Conservation (phyloP, 805 yeast species). For the Candida tallmaniae region DNA sequence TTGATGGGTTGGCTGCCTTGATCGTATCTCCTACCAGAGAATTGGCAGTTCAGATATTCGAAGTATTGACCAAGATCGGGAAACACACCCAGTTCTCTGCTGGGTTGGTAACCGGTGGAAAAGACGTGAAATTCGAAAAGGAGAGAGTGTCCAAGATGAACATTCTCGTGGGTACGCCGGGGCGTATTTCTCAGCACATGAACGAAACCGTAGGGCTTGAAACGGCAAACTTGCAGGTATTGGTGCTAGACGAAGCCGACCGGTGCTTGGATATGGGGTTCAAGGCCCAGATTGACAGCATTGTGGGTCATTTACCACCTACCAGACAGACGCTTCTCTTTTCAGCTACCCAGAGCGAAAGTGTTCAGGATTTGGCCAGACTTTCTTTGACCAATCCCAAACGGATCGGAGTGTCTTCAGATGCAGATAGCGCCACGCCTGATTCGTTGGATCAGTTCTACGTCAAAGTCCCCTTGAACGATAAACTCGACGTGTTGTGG, state of each 20-base stretch:
- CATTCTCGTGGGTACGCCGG: slow-evolving; percentile 88
- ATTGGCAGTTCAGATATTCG: slow-evolving; percentile 85
- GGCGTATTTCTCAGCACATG: slow-evolving; percentile 83
- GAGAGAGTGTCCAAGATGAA: slow-evolving; percentile 78
- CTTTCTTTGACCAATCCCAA: slow-evolving; percentile 63
- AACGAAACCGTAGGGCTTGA: slow-evolving; percentile 85
- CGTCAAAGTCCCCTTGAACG: slow-evolving; percentile 63
- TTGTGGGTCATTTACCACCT: slow-evolving; percentile 71
- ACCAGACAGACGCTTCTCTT: slow-evolving; percentile 79
- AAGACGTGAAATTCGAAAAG: slow-evolving; percentile 75
- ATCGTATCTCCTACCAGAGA: slow-evolving; percentile 92
- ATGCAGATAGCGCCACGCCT: slow-evolving; percentile 66
- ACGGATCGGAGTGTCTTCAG: slow-evolving; percentile 36
- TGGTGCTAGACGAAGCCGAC: slow-evolving; percentile 90
- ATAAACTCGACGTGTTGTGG: slow-evolving; percentile 82
- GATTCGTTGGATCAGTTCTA: slow-evolving; percentile 81
- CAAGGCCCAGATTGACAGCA: slow-evolving; percentile 75
- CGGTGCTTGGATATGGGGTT: slow-evolving; percentile 93
- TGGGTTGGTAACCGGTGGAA: slow-evolving; percentile 91
- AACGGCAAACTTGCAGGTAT: slow-evolving; percentile 65
- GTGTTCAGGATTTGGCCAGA: slow-evolving; percentile 77
- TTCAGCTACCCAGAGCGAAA: slow-evolving; percentile 87
- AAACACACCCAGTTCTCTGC: slow-evolving; percentile 73
- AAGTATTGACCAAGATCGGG: slow-evolving; percentile 80
- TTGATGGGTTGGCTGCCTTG: slow-evolving; percentile 85